phyloP scores from a whole-genome alignment of 2,329 filamentous ascomycete genomes.

The Exophiala oligosperma region DNA sequence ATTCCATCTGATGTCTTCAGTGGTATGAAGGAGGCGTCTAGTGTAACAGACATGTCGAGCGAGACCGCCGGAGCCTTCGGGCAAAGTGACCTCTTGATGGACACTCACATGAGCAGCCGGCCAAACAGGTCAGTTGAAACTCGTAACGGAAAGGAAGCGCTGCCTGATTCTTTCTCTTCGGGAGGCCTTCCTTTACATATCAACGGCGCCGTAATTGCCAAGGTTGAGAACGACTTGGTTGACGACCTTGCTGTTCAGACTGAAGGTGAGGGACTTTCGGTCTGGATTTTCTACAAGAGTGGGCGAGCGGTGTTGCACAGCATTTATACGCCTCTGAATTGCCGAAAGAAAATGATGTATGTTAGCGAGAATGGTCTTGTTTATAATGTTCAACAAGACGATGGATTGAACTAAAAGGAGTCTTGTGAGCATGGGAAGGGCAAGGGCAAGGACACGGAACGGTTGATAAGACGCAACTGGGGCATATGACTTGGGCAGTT shows the following conservation, averaged over 20 bases:
- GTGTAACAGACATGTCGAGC: slow-evolving; percentile 23
- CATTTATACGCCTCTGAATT: slow-evolving; percentile 16
- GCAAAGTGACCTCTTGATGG: slow-evolving; percentile 28
- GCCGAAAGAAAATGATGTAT: slow-evolving; percentile 5
- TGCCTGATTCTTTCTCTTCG: neutral
- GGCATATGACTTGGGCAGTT: neutral
- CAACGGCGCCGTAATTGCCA: slow-evolving; percentile 16
- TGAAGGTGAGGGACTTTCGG: slow-evolving; percentile 21
- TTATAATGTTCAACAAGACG: slow-evolving; percentile 3
- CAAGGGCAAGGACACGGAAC: neutral
- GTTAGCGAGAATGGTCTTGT: slow-evolving; percentile 23
- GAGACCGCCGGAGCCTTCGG: slow-evolving; percentile 25
- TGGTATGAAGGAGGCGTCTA: slow-evolving; percentile 11
- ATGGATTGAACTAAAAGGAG: neutral
- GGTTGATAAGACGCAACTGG: neutral
- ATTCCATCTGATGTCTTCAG: slow-evolving; percentile 59
- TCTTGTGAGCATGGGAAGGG: neutral
- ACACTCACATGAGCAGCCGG: slow-evolving; percentile 18
- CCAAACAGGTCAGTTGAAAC: neutral
- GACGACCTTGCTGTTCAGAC: slow-evolving; percentile 26
- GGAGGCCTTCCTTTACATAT: slow-evolving; percentile 9
- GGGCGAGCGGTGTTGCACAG: slow-evolving; percentile 16
- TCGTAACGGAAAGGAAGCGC: neutral
- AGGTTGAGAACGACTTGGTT: slow-evolving; percentile 13
- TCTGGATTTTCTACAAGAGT: slow-evolving; percentile 27